Percentiles rank a stretch among this genome's conserved stretches.
Conservation (phyloP, 2,329 filamentous ascomycete genomes). For the Colletotrichum euphorbiae region DNA sequence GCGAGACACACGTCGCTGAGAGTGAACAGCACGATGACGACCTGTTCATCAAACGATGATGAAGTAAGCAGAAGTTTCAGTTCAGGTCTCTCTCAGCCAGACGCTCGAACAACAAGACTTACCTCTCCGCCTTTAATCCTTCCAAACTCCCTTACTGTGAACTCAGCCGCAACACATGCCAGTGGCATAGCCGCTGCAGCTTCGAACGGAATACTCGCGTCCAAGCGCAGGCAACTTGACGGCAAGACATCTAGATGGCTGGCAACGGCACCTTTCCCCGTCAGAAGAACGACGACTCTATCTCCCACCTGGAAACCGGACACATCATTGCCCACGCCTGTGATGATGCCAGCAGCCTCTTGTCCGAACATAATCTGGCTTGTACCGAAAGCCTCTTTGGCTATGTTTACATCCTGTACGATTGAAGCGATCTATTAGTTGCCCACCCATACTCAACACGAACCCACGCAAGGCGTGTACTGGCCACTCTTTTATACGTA, state of each 20-base stretch:
- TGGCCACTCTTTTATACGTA: background rate
- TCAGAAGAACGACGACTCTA: background rate
- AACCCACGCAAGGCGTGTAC: rapidly evolving
- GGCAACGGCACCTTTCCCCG: background rate
- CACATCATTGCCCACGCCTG: background rate
- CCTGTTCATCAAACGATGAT: background rate
- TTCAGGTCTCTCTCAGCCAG: background rate
- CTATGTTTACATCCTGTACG: background rate
- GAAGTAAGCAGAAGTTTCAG: background rate
- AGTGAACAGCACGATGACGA: background rate
- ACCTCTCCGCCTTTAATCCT: background rate
- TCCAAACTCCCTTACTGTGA: background rate
- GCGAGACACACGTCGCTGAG: slow-evolving; percentile 9
- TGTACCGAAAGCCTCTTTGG: background rate
- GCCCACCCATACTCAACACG: background rate
- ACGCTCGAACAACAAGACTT: background rate
- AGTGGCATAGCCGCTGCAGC: background rate
- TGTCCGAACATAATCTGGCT: background rate
- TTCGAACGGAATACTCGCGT: background rate
- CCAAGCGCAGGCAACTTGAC: background rate
- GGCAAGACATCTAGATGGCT: slow-evolving; percentile 1
- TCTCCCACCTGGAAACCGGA: background rate
- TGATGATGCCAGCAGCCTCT: background rate
- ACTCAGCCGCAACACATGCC: background rate
- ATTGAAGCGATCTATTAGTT: background rate